Conservation (phyloP, 2,329 filamentous ascomycete genomes). For the Fusarium mexicanum region DNA sequence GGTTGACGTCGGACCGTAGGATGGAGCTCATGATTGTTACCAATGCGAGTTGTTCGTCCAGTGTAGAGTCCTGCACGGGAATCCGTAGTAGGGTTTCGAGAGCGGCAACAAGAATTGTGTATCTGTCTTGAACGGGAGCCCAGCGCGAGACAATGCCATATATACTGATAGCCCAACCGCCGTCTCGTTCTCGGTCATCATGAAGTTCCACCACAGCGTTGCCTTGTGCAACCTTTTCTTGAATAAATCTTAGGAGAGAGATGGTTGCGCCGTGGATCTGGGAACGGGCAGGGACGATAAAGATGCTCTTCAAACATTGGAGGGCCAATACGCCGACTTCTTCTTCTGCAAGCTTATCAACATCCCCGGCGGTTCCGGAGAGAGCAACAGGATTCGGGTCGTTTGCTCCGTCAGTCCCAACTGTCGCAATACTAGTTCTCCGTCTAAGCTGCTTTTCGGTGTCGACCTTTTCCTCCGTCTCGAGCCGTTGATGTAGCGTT, state of each 20-base stretch:
- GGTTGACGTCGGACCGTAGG: constrained; percentile 86
- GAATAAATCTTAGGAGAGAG: constrained; percentile 79
- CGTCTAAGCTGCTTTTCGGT: constrained; percentile 70
- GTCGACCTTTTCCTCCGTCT: constrained; percentile 74
- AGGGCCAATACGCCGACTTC: constrained; percentile 86
- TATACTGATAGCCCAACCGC: constrained; percentile 83
- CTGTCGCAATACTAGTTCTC: constrained; percentile 82
- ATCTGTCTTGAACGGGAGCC: constrained; percentile 94
- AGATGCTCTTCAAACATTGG: constrained; percentile 87
- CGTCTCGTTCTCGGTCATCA: constrained; percentile 54
- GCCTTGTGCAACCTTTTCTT: constrained; percentile 63
- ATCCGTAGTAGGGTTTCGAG: constrained; percentile 79
- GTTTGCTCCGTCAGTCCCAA: constrained; percentile 67
- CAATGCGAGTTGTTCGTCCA: constrained; percentile 79
- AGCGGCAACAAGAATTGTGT: constrained; percentile 84
- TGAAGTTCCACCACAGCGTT: constrained; percentile 63
- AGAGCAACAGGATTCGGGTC: constrained; percentile 76
- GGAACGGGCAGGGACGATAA: constrained; percentile 80
- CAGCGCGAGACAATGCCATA: constrained; percentile 84
- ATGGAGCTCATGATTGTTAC: constrained; percentile 83
- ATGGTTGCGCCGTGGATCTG: constrained; percentile 83
- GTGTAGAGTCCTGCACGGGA: constrained; percentile 73
- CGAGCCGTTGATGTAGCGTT: constrained; percentile 72
- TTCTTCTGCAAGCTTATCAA: constrained; percentile 89
- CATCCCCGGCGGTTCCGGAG: constrained; percentile 84